Base-by-base conservation (phyloP, 139 green algal species). In the Pseudopediastrum boryanum region DNA sequence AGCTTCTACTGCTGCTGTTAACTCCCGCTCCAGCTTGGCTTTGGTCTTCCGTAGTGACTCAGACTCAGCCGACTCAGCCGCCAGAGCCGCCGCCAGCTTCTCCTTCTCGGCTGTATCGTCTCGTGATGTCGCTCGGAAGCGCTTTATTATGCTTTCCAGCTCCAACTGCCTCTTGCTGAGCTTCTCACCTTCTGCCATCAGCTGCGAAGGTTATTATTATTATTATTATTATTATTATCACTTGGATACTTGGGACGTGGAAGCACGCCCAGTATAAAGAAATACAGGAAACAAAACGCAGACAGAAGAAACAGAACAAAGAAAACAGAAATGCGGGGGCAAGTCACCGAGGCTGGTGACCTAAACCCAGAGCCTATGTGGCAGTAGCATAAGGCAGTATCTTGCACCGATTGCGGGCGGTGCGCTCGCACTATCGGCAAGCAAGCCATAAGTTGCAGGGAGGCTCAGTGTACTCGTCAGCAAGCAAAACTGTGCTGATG, bases 81-180 rank as follows among this genome's bases (percentile, higher is more conserved):
- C 54, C 75, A 90, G 71, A 51, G 77, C 48, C 33, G 42, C 54
- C 12, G 62, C 35, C 16, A 83, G 70, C 61, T 69, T 71, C 29
- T 89, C 85, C 48, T 65, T 46, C 16, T 68, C 54, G 8, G 71
- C 12, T 78, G 39, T 46, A 56, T 25, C 3, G 54, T 31, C 43
- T 78, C 69, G 54, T 70, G 54, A n/a, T 5, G 63, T 75, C 19
- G 25, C 42, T 7, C 93, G 78, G 54, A 96, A 84, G 87, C 93
- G 93, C 76, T 93, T 93, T 50, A 97, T 90, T 23, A 73, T 81
- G 39, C 61, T 83, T 72, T 97, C 93, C 72, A 93, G 84, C 63
- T 92, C 87, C 75, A 92, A 56, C 80, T 95, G 90, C 76, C 95
- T 94, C 61, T 90, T 93, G 75, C 85, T 89, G 50, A 96, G 87